phyloP scores from a whole-genome alignment of 345 rosid genomes.

The Acer saccharum region DNA sequence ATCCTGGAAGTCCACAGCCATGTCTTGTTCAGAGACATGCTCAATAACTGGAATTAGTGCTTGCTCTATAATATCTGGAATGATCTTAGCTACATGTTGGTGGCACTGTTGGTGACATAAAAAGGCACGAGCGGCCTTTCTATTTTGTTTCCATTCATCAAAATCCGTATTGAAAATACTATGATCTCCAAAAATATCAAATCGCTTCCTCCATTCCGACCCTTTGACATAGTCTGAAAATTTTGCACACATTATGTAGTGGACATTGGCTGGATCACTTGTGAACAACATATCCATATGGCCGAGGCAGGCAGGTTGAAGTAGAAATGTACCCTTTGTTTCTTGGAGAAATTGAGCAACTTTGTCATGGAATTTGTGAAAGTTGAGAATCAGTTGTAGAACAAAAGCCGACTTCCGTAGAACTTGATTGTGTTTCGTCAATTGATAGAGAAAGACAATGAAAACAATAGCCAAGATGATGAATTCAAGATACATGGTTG shows the following conservation, averaged over 20 bases:
- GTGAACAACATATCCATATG: constrained; percentile 10
- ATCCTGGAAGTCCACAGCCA: constrained; percentile 14
- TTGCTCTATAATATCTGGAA: constrained; percentile 1
- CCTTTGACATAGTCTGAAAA: constrained; percentile 9
- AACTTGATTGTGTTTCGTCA: too few species aligned
- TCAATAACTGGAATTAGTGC: constrained; percentile 22
- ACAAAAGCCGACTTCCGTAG: background rate
- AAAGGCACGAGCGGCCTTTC: constrained; percentile 10
- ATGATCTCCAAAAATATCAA: background rate
- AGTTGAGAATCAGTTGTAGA: background rate
- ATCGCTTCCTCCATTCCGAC: background rate
- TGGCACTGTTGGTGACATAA: constrained; percentile 6
- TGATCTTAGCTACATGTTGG: constrained; percentile 2
- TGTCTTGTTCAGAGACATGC: background rate
- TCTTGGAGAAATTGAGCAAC: background rate
- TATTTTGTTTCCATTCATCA: background rate
- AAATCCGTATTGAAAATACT: background rate
- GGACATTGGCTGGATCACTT: constrained; percentile 18
- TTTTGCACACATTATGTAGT: constrained; percentile 25
- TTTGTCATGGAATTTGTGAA: constrained; percentile 21
- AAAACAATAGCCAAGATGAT: background rate
- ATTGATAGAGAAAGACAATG: background rate
- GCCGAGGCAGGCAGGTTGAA: constrained; percentile 15
- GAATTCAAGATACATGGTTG: too few species aligned
- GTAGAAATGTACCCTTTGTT: background rate